Evolutionary conservation across 106 monocot genomes (phyloP).

Genomic region (Cymbidium sinense): DNA sequence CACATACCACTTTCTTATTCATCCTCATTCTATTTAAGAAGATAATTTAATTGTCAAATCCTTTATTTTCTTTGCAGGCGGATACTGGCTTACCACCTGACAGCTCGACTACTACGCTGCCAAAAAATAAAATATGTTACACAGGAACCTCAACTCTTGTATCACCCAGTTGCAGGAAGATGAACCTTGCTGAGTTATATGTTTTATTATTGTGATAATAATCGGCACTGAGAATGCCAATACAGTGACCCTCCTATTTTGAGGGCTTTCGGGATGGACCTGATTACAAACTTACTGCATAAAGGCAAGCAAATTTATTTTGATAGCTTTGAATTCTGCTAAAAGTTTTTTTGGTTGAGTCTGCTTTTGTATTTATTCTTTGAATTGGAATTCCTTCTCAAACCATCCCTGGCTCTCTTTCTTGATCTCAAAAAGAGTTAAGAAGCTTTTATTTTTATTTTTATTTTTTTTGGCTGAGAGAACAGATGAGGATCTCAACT

Average conservation of each 20-base stretch:
- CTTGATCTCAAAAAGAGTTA: too few relatives aligned
- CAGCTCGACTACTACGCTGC: neutral
- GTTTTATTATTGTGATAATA: conserved; percentile 3
- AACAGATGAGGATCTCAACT: too few relatives aligned
- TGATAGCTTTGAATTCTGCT: neutral
- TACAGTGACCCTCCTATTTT: neutral
- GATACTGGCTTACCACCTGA: neutral
- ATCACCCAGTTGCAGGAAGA: neutral
- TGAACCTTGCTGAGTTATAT: neutral
- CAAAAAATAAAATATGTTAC: neutral
- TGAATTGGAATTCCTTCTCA: too few relatives aligned
- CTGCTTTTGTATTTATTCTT: too few relatives aligned
- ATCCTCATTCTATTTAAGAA: neutral
- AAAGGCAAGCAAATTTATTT: neutral
- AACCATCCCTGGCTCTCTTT: too few relatives aligned
- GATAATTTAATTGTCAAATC: neutral
- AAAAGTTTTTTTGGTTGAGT: neutral
- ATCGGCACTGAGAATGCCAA: neutral
- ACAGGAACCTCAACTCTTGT: too few relatives aligned
- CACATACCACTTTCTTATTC: neutral
- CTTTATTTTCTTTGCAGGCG: neutral
- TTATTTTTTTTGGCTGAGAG: too few relatives aligned
- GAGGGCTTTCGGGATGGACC: neutral
- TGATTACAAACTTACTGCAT: neutral
- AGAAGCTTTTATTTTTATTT: too few relatives aligned